A percentile compares a stretch with the other conserved stretches of the same genome.
These are phyloP conservation scores for Mycena latifolia DNA, from an alignment of 768 basidiomycete genomes.

Conservation along the genomic window DNA sequence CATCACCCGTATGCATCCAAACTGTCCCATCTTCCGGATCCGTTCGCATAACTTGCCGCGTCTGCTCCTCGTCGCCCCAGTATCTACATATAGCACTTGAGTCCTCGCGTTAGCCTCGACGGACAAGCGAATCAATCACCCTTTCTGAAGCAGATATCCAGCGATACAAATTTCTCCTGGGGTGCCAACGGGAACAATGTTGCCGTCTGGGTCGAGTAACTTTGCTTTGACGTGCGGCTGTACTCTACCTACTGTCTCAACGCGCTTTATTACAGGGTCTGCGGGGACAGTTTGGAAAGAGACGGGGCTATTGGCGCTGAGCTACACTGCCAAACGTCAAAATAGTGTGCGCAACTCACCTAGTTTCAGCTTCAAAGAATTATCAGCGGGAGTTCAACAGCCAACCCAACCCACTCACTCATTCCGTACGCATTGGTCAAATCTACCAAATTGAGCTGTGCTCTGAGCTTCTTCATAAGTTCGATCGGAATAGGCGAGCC, in stretches of 20 bases:
- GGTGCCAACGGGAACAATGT: slow-evolving; percentile 75
- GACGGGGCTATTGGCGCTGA: slow-evolving; percentile 67
- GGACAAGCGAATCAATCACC: slow-evolving; percentile 54
- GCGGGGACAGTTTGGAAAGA: slow-evolving; percentile 83
- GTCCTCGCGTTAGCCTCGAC: slow-evolving; percentile 1
- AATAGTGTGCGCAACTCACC: slow-evolving; percentile 47
- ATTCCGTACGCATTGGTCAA: slow-evolving; percentile 88
- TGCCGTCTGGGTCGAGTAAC: slow-evolving; percentile 68
- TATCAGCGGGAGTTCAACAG: slow-evolving; percentile 10
- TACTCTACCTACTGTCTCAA: slow-evolving; percentile 85
- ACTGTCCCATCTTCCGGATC: slow-evolving; percentile 63
- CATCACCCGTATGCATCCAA: slow-evolving; percentile 91
- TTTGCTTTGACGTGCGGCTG: slow-evolving; percentile 86
- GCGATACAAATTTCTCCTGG: slow-evolving; percentile 82
- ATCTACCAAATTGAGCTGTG: slow-evolving; percentile 74
- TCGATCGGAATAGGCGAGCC: slow-evolving; percentile 85
- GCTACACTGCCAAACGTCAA: background rate
- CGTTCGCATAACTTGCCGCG: slow-evolving; percentile 65
- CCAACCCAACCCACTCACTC: slow-evolving; percentile 66
- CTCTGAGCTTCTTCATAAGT: slow-evolving; percentile 80
- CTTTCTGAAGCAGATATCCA: slow-evolving; percentile 86
- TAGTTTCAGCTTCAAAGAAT: slow-evolving; percentile 74
- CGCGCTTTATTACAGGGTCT: slow-evolving; percentile 79
- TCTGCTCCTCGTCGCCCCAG: slow-evolving; percentile 82
- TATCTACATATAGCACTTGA: slow-evolving; percentile 61